Conservation (phyloP, 2,329 filamentous ascomycete species). For the Epichloe scottii region DNA sequence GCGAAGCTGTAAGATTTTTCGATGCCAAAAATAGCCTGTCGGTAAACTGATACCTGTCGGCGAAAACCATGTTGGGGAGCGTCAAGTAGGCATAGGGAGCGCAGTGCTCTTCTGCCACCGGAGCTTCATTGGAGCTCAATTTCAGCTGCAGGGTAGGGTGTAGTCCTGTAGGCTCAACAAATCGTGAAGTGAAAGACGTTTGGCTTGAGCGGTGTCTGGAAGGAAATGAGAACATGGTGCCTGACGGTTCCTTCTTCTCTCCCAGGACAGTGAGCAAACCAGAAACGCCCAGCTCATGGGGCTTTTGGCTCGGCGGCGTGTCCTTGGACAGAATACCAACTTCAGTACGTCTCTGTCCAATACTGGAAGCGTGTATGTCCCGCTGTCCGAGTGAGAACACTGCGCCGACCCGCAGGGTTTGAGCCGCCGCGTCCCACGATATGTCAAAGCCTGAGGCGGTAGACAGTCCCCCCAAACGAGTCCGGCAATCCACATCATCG, state of each 20-base stretch:
- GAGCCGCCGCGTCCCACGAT: conserved; percentile 58
- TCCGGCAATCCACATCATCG: conserved; percentile 34
- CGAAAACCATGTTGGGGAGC: conserved; percentile 68
- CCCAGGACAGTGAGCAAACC: conserved; percentile 71
- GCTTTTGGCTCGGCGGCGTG: conserved; percentile 42
- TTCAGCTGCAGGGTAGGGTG: conserved; percentile 68
- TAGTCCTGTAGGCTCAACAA: conserved; percentile 63
- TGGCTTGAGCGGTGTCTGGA: conserved; percentile 57
- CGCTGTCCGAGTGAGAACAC: conserved; percentile 43
- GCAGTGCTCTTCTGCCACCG: conserved; percentile 47
- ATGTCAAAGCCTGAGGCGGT: conserved; percentile 59
- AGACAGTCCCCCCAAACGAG: conserved; percentile 29
- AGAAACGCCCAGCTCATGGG: conserved; percentile 64
- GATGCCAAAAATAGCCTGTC: conserved; percentile 67
- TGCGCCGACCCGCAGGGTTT: conserved; percentile 51
- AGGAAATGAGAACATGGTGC: conserved; percentile 73
- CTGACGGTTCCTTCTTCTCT: conserved; percentile 56
- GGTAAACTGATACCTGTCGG: conserved; percentile 74
- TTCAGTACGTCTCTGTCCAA: conserved; percentile 50
- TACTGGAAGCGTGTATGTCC: conserved; percentile 26
- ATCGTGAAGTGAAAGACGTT: conserved; percentile 47
- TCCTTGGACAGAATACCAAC: conserved; percentile 67
- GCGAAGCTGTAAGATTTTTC: conserved; percentile 61
- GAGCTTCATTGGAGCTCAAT: conserved; percentile 40
- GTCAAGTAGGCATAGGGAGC: conserved; percentile 69